These are phyloP conservation scores for Geoglossum glabrum DNA, from an alignment of 495 filamentous ascomycete genomes.

Conservation along the genomic window DNA sequence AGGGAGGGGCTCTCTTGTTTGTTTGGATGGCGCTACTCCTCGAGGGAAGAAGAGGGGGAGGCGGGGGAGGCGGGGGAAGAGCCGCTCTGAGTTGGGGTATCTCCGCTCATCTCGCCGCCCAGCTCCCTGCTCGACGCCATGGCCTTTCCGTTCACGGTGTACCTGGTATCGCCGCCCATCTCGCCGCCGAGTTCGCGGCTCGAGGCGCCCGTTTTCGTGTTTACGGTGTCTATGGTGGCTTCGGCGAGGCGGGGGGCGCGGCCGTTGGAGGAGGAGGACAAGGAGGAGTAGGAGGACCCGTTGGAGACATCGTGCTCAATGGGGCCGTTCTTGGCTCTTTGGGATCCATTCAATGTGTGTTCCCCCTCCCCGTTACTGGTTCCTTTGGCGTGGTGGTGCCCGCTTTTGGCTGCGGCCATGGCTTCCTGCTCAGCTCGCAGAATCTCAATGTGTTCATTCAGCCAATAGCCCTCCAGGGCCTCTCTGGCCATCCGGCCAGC, in stretches of 20 bases:
- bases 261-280: too few relatives aligned
- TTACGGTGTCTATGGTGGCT: not conserved
- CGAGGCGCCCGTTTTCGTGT: not conserved
- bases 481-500: constrained; percentile 28
- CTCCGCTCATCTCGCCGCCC: constrained; percentile 33
- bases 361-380: constrained; percentile 1
- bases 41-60: not conserved
- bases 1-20: too few relatives aligned
- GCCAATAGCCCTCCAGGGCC: constrained; percentile 27
- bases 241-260: too few relatives aligned
- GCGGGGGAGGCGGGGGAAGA: too few relatives aligned
- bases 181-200: not conserved
- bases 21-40: too few relatives aligned
- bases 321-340: too few relatives aligned
- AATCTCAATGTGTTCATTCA: constrained; percentile 34
- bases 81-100: constrained; percentile 17
- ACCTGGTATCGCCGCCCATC: not conserved
- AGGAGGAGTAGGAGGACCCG: too few relatives aligned
- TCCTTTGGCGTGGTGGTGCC: constrained; percentile 9
- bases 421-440: constrained; percentile 22
- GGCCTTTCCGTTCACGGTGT: constrained; percentile 9
- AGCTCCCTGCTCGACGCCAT: constrained; percentile 19
- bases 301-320: too few relatives aligned
- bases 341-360: not conserved
- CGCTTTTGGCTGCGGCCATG: constrained; percentile 5